Percentiles rank a stretch among this genome's conserved stretches.
Evolutionary conservation across 306 rosid species (phyloP).

Genomic region (Alnus rubra): DNA sequence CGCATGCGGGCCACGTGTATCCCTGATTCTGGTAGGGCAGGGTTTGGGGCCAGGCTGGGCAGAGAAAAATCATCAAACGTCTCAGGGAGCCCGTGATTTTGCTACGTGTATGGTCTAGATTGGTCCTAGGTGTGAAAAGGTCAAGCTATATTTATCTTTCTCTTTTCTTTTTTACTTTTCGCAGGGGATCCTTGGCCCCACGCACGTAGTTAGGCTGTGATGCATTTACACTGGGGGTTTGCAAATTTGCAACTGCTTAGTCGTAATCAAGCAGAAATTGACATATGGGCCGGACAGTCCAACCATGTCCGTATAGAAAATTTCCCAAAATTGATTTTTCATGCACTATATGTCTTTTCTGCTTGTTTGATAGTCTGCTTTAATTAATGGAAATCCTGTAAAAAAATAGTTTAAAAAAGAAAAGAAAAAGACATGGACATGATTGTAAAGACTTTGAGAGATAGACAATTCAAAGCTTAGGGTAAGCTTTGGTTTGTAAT

Average conservation of each 20-base stretch:
- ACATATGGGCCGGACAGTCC: not conserved
- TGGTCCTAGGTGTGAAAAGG: not conserved
- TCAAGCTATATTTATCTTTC: not conserved
- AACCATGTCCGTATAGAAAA: not conserved
- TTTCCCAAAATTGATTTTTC: not conserved
- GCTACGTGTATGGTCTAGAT: constrained; percentile 23
- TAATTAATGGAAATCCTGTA: no score
- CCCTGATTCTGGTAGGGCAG: not conserved
- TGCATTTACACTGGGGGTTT: not conserved
- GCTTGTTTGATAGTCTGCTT: no score
- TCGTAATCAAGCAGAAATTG: not conserved
- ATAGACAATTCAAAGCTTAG: no score
- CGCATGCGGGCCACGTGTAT: constrained; percentile 31
- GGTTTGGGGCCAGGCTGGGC: not conserved
- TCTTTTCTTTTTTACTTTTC: not conserved
- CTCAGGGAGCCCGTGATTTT: not conserved
- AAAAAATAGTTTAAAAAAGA: no score
- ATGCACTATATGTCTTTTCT: no score
- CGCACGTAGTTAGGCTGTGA: not conserved
- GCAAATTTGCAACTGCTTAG: not conserved
- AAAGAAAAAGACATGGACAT: no score
- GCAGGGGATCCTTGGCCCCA: not conserved
- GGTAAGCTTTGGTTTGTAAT: no score
- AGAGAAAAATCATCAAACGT: constrained; percentile 9
- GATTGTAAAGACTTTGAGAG: no score